Conservation (phyloP, 192 early-diverging fungal species). For the Coemansia sp. region DNA sequence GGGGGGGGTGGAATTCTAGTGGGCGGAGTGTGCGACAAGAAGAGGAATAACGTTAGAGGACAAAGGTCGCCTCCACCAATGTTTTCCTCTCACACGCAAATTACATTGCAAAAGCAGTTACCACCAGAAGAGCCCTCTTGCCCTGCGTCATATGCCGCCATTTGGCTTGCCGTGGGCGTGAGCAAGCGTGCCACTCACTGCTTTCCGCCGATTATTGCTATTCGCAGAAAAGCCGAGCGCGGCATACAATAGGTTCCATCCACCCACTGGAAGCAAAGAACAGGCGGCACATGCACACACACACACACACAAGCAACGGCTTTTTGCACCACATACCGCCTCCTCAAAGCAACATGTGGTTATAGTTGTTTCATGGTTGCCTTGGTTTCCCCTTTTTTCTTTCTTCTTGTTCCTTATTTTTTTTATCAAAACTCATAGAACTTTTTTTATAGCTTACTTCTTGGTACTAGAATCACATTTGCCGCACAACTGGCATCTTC, state of each 20-base stretch:
- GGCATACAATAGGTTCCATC: background rate
- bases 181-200: background rate
- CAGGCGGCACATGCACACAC: background rate
- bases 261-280: background rate
- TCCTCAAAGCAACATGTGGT: slow-evolving; percentile 4
- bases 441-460: background rate
- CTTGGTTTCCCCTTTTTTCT: slow-evolving; percentile 9
- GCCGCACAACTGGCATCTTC: background rate
- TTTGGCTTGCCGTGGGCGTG: background rate
- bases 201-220: background rate
- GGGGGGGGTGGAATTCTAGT: background rate
- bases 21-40: background rate
- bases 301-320: slow-evolving; percentile 2
- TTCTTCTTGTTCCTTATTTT: slow-evolving; percentile 15
- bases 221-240: slow-evolving; percentile 2
- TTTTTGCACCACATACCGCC: background rate
- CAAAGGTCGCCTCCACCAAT: background rate
- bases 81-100: slow-evolving; percentile 1
- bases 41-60: background rate
- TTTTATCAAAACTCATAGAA: slow-evolving; percentile 8
- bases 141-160: background rate
- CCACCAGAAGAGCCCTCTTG: background rate
- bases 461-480: background rate
- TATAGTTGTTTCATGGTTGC: slow-evolving; percentile 3
- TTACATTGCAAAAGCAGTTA: background rate